Conservation (phyloP, 768 basidiomycete genomes). For the Epithele typhae region DNA sequence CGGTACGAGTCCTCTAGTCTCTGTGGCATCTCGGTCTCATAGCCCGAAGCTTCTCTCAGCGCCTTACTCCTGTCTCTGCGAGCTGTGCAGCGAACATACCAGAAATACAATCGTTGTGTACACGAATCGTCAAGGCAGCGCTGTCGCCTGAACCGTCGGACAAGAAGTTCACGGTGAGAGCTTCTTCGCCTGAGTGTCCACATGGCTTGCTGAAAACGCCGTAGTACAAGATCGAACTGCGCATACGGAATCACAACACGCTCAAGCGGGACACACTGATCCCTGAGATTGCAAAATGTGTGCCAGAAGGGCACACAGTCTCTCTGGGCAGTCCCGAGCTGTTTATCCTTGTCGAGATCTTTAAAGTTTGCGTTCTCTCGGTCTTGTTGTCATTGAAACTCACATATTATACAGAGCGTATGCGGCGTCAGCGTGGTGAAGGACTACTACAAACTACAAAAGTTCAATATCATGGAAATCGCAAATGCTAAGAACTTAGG, state of each 20-base stretch:
- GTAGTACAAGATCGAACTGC: constrained; percentile 80
- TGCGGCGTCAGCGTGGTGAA: constrained; percentile 74
- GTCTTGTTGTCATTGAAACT: not conserved
- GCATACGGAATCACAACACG: constrained; percentile 73
- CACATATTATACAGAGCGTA: constrained; percentile 45
- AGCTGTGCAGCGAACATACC: constrained; percentile 64
- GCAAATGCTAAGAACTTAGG: constrained; percentile 41
- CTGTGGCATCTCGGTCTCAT: no score
- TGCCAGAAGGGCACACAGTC: constrained; percentile 65
- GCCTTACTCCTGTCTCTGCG: constrained; percentile 66
- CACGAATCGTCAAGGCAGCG: constrained; percentile 47
- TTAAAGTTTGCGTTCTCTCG: constrained; percentile 51
- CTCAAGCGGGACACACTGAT: constrained; percentile 57
- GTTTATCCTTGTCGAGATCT: constrained; percentile 76
- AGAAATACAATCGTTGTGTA: constrained; percentile 65
- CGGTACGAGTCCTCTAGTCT: constrained; percentile 37
- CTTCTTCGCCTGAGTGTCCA: no score
- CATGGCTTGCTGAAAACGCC: not conserved
- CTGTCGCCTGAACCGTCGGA: constrained; percentile 40
- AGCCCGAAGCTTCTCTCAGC: constrained; percentile 62
- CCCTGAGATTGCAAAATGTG: constrained; percentile 63
- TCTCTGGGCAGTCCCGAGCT: constrained; percentile 64
- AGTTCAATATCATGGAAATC: constrained; percentile 78
- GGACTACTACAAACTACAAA: constrained; percentile 66
- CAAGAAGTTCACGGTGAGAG: constrained; percentile 44